Evolutionary conservation across 495 filamentous ascomycete genomes (phyloP).

Genomic region (Aspergillus incahuasiensis): DNA sequence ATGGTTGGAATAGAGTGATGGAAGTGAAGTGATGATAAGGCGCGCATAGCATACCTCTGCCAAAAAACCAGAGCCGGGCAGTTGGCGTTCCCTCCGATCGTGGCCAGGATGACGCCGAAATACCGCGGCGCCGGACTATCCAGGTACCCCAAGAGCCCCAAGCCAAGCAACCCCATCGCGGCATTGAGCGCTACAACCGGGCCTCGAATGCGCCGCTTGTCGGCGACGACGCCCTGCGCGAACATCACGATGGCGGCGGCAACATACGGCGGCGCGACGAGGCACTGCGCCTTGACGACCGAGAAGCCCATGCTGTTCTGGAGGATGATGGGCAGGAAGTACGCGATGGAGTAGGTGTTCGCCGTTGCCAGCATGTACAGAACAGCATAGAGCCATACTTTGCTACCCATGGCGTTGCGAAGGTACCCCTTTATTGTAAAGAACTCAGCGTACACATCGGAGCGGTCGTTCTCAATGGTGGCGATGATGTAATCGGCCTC

Average conservation of each 20-base stretch:
- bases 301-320: slow-evolving; percentile 59
- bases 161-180: slow-evolving; percentile 33
- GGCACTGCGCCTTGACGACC: slow-evolving; percentile 48
- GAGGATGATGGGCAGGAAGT: slow-evolving; percentile 61
- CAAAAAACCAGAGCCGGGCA: slow-evolving; percentile 15
- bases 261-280: slow-evolving; percentile 51
- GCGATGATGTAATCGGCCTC: slow-evolving; percentile 46
- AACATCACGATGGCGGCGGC: slow-evolving; percentile 19
- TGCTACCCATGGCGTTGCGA: slow-evolving; percentile 36
- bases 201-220: slow-evolving; percentile 48
- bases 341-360: slow-evolving; percentile 52
- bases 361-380: slow-evolving; percentile 47
- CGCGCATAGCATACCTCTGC: slow-evolving; percentile 10
- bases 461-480: slow-evolving; percentile 47
- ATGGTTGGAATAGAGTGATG: too few relatives aligned
- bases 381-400: slow-evolving; percentile 50
- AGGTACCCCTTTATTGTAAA: slow-evolving; percentile 43
- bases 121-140: background rate
- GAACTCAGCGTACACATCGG: slow-evolving; percentile 37
- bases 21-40: too few relatives aligned
- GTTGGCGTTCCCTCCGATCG: slow-evolving; percentile 8
- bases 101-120: slow-evolving; percentile 6
- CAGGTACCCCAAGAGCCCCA: slow-evolving; percentile 43
- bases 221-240: slow-evolving; percentile 39
- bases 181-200: slow-evolving; percentile 50